These are phyloP conservation scores for Dalbergia cochinchinensis DNA, from an alignment of 306 rosid species.

Conservation along the genomic window DNA sequence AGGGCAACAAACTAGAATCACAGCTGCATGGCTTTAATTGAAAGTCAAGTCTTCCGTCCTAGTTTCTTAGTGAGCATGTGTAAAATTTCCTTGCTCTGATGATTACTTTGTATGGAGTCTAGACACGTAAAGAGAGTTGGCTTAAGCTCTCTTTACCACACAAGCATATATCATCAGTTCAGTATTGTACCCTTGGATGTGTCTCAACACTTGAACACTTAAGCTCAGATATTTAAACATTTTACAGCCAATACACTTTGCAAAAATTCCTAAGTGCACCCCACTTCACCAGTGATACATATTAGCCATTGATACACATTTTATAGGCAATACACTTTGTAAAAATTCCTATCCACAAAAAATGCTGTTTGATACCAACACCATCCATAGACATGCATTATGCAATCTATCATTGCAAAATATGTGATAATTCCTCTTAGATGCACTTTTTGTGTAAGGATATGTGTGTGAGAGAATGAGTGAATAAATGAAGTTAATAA, in stretches of 20 bases:
- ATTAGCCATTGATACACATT: neutral
- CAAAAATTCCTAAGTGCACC: neutral
- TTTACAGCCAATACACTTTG: conserved; percentile 9
- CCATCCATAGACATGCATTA: too few relatives aligned
- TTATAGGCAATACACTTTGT: too few relatives aligned
- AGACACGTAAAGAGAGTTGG: neutral
- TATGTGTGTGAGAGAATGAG: neutral
- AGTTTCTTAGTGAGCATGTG: neutral
- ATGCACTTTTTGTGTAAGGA: neutral
- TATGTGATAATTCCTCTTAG: conserved; percentile 13
- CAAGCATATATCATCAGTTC: conserved; percentile 15
- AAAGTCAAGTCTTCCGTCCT: conserved; percentile 9
- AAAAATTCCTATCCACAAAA: too few relatives aligned
- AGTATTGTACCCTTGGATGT: conserved; percentile 3
- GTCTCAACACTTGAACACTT: conserved; percentile 15
- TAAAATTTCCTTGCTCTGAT: conserved; percentile 12
- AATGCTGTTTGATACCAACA: too few relatives aligned
- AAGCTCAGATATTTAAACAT: conserved; percentile 18
- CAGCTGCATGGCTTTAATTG: neutral
- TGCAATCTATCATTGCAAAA: neutral
- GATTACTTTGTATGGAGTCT: neutral
- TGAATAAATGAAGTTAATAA: conserved; percentile 15
- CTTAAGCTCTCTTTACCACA: neutral
- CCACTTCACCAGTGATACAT: neutral
- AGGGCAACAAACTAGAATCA: neutral